phyloP scores from a whole-genome alignment of 352 stramenopile genomes.

The Phytopythium boreale region DNA sequence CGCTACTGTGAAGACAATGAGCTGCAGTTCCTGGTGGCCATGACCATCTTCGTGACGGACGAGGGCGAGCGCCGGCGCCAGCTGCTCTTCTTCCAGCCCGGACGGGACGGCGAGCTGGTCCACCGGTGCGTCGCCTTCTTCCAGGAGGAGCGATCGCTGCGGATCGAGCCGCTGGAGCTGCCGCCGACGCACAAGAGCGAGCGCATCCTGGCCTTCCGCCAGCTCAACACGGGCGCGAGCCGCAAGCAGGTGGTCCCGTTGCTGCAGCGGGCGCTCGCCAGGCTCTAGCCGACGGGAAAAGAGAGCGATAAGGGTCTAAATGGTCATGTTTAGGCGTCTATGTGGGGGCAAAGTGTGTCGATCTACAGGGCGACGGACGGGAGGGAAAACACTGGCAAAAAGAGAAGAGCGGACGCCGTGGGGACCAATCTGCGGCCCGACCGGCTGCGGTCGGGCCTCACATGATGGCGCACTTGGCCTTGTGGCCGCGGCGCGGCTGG shows the following conservation, averaged over 20 bases:
- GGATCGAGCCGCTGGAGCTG: conserved; percentile 35
- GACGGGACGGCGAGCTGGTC: conserved; percentile 14
- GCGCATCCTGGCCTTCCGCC: conserved; percentile 41
- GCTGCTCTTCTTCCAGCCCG: conserved; percentile 61
- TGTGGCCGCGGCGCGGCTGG: conserved; percentile 65
- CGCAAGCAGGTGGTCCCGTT: conserved; percentile 80
- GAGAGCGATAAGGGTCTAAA: not conserved
- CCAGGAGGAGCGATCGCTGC: conserved; percentile 29
- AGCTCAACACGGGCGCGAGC: conserved; percentile 59
- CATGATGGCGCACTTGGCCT: conserved; percentile 86
- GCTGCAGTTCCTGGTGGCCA: conserved; percentile 63
- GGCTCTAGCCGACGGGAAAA: not conserved
- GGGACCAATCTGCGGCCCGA: not conserved
- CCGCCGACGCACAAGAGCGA: conserved; percentile 21
- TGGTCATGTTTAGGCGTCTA: conserved; percentile 1
- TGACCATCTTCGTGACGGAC: conserved; percentile 53
- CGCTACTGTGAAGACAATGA: conserved; percentile 43
- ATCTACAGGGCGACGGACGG: not conserved
- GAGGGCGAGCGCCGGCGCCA: conserved; percentile 47
- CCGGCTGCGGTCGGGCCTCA: conserved; percentile 24
- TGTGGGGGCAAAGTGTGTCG: not conserved
- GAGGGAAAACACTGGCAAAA: not conserved
- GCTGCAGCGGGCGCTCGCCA: conserved; percentile 41
- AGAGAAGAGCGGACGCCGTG: not conserved
- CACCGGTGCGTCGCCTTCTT: conserved; percentile 40